Percentiles rank a stretch among this genome's conserved stretches.
phyloP scores from a whole-genome alignment of 768 basidiomycete species.

The Amanita rimosa region DNA sequence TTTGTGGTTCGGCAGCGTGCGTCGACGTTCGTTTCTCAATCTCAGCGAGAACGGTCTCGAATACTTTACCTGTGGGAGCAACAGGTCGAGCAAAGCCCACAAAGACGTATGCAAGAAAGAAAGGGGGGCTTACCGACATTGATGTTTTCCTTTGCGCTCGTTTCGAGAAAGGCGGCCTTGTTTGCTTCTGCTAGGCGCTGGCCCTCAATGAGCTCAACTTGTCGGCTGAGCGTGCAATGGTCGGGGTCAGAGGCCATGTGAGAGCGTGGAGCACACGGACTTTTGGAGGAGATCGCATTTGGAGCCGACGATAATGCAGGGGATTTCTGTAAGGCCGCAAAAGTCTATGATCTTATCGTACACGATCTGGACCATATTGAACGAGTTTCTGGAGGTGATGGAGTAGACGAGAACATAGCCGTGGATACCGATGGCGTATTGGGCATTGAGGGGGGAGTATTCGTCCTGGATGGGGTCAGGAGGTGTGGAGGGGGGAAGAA shows the following conservation, averaged over 20 bases:
- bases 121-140: conserved; percentile 66
- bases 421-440: conserved; percentile 94
- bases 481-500: background rate
- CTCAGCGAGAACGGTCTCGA: conserved; percentile 74
- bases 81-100: conserved; percentile 1
- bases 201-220: conserved; percentile 67
- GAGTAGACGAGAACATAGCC: conserved; percentile 97
- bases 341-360: conserved; percentile 96
- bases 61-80: conserved; percentile 52
- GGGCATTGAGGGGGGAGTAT: conserved; percentile 85
- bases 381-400: conserved; percentile 79
- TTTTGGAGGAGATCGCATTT: conserved; percentile 75
- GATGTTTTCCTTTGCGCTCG: conserved; percentile 76
- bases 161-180: conserved; percentile 77
- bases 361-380: conserved; percentile 91
- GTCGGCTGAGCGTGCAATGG: conserved; percentile 34
- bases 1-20: conserved; percentile 27
- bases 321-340: conserved; percentile 75
- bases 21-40: conserved; percentile 67
- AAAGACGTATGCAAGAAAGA: background rate
- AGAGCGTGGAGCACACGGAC: conserved; percentile 30
- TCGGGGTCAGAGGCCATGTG: conserved; percentile 10
- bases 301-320: conserved; percentile 90
- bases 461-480: conserved; percentile 57
- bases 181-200: conserved; percentile 61